These are phyloP conservation scores for Trametes sanguinea DNA, from an alignment of 768 basidiomycete species.

Conservation along the genomic window DNA sequence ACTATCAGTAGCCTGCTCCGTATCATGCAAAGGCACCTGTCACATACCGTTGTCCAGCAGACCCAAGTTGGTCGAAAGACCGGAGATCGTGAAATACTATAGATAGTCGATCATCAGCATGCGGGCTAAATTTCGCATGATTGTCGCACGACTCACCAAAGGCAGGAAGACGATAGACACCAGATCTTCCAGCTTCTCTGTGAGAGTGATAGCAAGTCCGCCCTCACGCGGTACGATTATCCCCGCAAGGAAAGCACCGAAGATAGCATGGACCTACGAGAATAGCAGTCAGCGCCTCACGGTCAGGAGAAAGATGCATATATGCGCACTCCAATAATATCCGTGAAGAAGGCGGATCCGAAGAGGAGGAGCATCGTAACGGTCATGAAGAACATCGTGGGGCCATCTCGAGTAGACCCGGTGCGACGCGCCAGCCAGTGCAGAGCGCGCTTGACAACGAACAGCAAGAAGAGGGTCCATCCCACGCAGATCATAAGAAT, in stretches of 20 bases:
- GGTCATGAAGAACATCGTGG: constrained; percentile 90
- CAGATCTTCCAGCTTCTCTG: constrained; percentile 96
- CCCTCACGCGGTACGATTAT: constrained; percentile 86
- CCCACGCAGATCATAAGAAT: constrained; percentile 79
- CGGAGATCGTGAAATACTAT: constrained; percentile 91
- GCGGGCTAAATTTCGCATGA: neutral
- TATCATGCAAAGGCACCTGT: too few species aligned
- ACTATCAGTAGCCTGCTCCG: neutral
- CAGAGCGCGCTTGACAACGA: constrained; percentile 63
- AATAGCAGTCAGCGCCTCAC: neutral
- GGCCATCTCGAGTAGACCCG: constrained; percentile 79
- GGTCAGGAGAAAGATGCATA: neutral
- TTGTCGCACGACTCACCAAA: constrained; percentile 48
- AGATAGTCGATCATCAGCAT: neutral
- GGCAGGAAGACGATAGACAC: constrained; percentile 89
- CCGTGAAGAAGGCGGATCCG: constrained; percentile 89
- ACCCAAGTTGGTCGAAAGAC: constrained; percentile 85
- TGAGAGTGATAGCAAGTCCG: constrained; percentile 82
- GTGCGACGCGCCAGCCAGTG: constrained; percentile 75
- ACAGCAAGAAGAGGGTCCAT: constrained; percentile 76
- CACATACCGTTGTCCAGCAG: constrained; percentile 69
- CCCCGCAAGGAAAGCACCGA: constrained; percentile 86
- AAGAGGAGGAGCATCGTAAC: constrained; percentile 78
- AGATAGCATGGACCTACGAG: constrained; percentile 70
- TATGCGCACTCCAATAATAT: constrained; percentile 69